Percentiles rank a stretch among this genome's conserved stretches.
phyloP scores from a whole-genome alignment of 1,284 basidiomycete species.

The Microbotryomycetes sp. region DNA sequence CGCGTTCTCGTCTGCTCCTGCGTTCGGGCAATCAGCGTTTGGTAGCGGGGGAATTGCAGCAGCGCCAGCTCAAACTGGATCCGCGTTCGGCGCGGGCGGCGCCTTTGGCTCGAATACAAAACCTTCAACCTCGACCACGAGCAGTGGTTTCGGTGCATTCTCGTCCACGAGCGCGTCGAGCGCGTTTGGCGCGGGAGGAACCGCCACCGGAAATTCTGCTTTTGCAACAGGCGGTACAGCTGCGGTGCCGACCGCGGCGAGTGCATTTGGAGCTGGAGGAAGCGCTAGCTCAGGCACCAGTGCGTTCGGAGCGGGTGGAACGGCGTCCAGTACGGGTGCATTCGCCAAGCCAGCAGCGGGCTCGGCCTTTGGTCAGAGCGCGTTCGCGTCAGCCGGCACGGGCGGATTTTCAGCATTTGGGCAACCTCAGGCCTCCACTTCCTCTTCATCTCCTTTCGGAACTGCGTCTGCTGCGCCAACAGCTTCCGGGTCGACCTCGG shows the following conservation, averaged over 20 bases:
- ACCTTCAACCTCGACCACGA: neutral
- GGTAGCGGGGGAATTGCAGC: constrained; percentile 18
- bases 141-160: constrained; percentile 2
- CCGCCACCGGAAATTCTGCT: neutral
- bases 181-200: neutral
- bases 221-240: neutral
- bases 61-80: neutral
- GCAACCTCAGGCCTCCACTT: constrained; percentile 23
- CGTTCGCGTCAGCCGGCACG: constrained; percentile 39
- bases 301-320: constrained; percentile 13
- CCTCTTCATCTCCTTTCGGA: constrained; percentile 32
- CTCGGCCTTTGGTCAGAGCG: constrained; percentile 44
- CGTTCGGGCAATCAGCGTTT: constrained; percentile 38
- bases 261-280: neutral
- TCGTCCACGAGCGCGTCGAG: neutral
- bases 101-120: neutral
- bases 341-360: constrained; percentile 43
- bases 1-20: constrained; percentile 27
- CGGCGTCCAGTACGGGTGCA: constrained; percentile 10
- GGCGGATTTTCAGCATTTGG: constrained; percentile 35
- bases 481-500: neutral
- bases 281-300: neutral
- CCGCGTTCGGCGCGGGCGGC: constrained; percentile 12
- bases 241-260: neutral
- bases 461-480: neutral